These are phyloP conservation scores for Claviceps pusilla DNA, from an alignment of 2,329 filamentous ascomycete genomes.

Conservation along the genomic window DNA sequence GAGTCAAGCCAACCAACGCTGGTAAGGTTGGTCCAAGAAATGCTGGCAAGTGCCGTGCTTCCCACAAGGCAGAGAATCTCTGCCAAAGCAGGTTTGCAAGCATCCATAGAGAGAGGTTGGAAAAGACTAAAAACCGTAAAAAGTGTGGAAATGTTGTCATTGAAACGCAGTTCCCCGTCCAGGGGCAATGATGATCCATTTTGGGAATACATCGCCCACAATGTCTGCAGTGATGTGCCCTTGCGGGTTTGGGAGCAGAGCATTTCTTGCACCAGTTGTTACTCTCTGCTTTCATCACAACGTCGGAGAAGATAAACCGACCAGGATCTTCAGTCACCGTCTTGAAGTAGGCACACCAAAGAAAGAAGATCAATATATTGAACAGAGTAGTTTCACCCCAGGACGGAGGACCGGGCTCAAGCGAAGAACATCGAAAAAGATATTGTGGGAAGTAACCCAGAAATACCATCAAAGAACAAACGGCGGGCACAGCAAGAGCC, in stretches of 20 bases:
- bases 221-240: slow-evolving; percentile 68
- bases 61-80: slow-evolving; percentile 47
- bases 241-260: slow-evolving; percentile 54
- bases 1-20: slow-evolving; percentile 45
- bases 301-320: slow-evolving; percentile 30
- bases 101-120: slow-evolving; percentile 48
- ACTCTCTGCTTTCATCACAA: slow-evolving; percentile 19
- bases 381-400: slow-evolving; percentile 43
- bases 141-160: slow-evolving; percentile 73
- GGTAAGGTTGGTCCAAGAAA: slow-evolving; percentile 55
- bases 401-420: slow-evolving; percentile 46
- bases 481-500: slow-evolving; percentile 51
- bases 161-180: slow-evolving; percentile 72
- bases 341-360: slow-evolving; percentile 56
- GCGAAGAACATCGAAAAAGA: slow-evolving; percentile 44
- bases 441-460: slow-evolving; percentile 59
- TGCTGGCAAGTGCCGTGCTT: slow-evolving; percentile 49
- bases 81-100: slow-evolving; percentile 46
- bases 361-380: slow-evolving; percentile 47
- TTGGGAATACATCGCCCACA: slow-evolving; percentile 62
- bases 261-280: slow-evolving; percentile 61
- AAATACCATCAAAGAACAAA: slow-evolving; percentile 51
- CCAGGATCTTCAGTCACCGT: slow-evolving; percentile 45
- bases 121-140: slow-evolving; percentile 59
- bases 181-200: slow-evolving; percentile 81